Base-by-base conservation (phyloP, 2,329 filamentous ascomycete genomes). In the Elsinoe australis region DNA sequence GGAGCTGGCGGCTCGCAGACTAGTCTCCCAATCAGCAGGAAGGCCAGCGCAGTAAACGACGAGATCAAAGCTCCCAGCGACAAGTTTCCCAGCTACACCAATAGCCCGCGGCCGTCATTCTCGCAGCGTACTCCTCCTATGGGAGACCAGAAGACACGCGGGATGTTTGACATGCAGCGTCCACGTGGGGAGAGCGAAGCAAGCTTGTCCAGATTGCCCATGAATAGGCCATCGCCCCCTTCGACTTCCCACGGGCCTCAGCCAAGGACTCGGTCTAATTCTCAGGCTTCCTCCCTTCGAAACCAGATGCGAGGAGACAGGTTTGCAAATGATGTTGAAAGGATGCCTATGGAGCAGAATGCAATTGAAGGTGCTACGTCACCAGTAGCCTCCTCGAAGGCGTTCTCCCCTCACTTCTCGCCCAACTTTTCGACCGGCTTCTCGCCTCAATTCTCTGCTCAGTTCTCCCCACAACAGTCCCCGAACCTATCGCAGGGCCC, bases 231-330 rank as follows among this genome's bases (percentile, higher is more conserved):
- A 19, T 64, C 66, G 26, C 61, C 71, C 15, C 60, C 64, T 45
- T 22, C 19, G 7, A 59, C 58, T 9, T 65, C 71, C 3, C 50
- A 63, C 62, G 53, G 62, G 61, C 45, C 45, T 41, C 64, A 64
- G 15, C 64, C 61, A 21, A 66, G 76, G 44, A 71, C 75, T 52
- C 72, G 77, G 42, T 78, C 77, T 4, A 72, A 69, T 53, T 80
- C 78, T 5, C 71, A 73, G 47, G 66, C 71, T 2, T 70, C 70
- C 1, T 71, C 70, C 45, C 70, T 69, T 21, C 71, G 76, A 21
- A 78, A 76, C 5, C 71, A 72, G 53, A 79, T 76, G 57, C 71
- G 73, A 3, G 12, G 18, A n/a, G 42, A 46, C 8, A 35, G 45
- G 19, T n/a, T 38, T n/a, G 14, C 17, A 14, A 46, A 29, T 19